Percentiles rank a stretch among this genome's conserved stretches.
Conservation (phyloP, 192 early-diverging fungal species). For the Coemansia sp. region DNA sequence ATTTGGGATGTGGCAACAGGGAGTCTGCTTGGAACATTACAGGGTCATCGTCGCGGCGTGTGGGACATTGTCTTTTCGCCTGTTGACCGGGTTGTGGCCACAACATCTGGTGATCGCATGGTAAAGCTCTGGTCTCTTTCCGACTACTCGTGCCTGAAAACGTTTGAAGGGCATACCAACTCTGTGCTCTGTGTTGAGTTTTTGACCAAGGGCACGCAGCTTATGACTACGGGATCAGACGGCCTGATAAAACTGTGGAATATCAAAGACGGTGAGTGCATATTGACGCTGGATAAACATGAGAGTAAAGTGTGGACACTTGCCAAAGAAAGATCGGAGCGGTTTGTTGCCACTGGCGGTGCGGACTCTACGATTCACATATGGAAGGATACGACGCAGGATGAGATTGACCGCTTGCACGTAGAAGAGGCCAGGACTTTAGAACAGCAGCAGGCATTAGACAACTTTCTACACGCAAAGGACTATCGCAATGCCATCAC, state of each 20-base stretch:
- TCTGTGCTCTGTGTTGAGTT: conserved; percentile 87
- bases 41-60: conserved; percentile 92
- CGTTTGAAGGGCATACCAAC: conserved; percentile 98
- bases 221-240: conserved; percentile 86
- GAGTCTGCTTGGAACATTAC: conserved; percentile 71
- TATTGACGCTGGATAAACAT: conserved; percentile 88
- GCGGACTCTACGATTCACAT: conserved; percentile 88
- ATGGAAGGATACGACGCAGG: conserved; percentile 90
- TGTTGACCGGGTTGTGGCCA: conserved; percentile 92
- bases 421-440: conserved; percentile 63
- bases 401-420: conserved; percentile 76
- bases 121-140: conserved; percentile 92
- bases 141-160: conserved; percentile 88
- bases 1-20: conserved; percentile 87
- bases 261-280: conserved; percentile 87
- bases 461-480: conserved; percentile 80
- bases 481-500: conserved; percentile 92
- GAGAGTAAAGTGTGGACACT: conserved; percentile 96
- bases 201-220: conserved; percentile 81
- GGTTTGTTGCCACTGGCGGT: conserved; percentile 80
- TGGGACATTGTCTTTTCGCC: conserved; percentile 94
- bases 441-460: conserved; percentile 88
- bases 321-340: conserved; percentile 67
- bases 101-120: conserved; percentile 90
- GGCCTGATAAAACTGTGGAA: conserved; percentile 97